Conservation (phyloP, 371 early-diverging fungal species). For the Circinella minor region DNA sequence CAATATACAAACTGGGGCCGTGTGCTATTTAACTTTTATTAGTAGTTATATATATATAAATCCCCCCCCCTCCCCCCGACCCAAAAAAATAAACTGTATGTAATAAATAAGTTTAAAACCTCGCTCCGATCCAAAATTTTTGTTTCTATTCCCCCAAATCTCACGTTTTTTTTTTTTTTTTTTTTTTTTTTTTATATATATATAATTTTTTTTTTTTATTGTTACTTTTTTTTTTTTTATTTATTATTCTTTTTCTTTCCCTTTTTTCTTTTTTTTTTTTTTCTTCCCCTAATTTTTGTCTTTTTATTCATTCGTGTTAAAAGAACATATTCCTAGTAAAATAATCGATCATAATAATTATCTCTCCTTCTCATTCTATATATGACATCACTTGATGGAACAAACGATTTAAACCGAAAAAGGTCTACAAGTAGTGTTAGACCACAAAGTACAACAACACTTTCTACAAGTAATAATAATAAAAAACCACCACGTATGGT, state of each 20-base stretch:
- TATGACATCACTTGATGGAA: neutral
- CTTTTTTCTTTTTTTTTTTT: neutral
- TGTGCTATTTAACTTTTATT: too few species aligned
- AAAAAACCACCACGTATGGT: constrained; percentile 28
- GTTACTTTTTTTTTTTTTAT: constrained; percentile 5
- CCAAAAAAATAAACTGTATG: neutral
- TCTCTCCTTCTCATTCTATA: neutral
- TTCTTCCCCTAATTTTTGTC: neutral
- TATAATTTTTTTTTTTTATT: neutral
- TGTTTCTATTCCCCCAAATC: neutral
- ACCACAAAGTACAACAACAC: constrained; percentile 10
- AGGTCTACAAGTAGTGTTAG: neutral
- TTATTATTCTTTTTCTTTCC: neutral
- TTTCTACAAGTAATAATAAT: neutral
- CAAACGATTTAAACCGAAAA: neutral
- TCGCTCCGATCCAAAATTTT: constrained; percentile 11
- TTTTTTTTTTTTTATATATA: constrained; percentile 5
- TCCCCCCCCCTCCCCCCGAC: neutral
- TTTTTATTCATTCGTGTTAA: too few species aligned
- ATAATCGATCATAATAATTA: too few species aligned
- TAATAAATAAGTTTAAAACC: constrained; percentile 12
- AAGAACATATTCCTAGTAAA: too few species aligned
- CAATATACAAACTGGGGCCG: too few species aligned
- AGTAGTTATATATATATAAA: neutral
- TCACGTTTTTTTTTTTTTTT: constrained; percentile 8